phyloP scores from a whole-genome alignment of 1,284 basidiomycete species.

The Calocybe gambosa region DNA sequence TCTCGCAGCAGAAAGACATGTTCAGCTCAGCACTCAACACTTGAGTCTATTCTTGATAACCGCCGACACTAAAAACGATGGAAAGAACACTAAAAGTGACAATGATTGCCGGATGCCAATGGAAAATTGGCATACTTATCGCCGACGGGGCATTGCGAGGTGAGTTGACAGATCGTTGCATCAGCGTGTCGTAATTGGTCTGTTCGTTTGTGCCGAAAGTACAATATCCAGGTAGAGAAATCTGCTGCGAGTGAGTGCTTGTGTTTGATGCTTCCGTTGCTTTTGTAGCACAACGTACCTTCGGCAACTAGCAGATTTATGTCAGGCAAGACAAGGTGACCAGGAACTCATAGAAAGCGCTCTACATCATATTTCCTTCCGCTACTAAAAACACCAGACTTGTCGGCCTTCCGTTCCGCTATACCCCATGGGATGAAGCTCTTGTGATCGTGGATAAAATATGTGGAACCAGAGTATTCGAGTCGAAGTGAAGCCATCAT shows the following conservation, averaged over 20 bases:
- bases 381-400: too few relatives aligned
- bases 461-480: background rate
- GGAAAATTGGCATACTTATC: slow-evolving; percentile 28
- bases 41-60: background rate
- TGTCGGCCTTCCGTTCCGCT: too few relatives aligned
- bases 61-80: slow-evolving; percentile 18
- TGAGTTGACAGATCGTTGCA: slow-evolving; percentile 24
- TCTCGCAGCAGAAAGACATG: background rate
- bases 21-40: background rate
- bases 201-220: slow-evolving; percentile 33
- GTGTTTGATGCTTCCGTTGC: background rate
- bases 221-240: slow-evolving; percentile 28
- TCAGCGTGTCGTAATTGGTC: slow-evolving; percentile 30
- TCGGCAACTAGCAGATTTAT: background rate
- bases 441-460: too few relatives aligned
- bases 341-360: background rate
- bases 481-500: background rate
- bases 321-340: background rate
- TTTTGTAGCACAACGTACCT: background rate
- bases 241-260: background rate
- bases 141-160: slow-evolving; percentile 28
- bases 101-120: slow-evolving; percentile 31
- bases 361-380: too few relatives aligned
- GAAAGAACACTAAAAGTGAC: slow-evolving; percentile 19
- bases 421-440: too few relatives aligned